Percentiles rank a stretch among this genome's conserved stretches.
These are phyloP conservation scores for Cladophialophora immunda DNA, from an alignment of 2,329 filamentous ascomycete genomes.

Conservation along the genomic window DNA sequence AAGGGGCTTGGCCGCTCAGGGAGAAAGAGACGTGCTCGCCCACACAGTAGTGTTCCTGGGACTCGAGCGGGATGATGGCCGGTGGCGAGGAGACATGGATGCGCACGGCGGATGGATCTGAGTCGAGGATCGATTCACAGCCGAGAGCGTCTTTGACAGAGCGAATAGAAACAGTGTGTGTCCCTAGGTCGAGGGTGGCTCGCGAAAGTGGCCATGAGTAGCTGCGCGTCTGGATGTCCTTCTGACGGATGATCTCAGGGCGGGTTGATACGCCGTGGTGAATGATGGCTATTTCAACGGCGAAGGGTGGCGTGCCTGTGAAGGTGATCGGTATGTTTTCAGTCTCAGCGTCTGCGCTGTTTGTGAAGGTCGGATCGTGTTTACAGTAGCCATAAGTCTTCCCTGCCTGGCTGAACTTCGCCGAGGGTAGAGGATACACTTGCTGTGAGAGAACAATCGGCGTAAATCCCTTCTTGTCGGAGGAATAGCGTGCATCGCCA, in stretches of 20 bases:
- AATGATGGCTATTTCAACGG: conserved; percentile 90
- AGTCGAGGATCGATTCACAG: conserved; percentile 80
- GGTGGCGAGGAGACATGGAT: conserved; percentile 94
- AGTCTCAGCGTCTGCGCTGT: conserved; percentile 69
- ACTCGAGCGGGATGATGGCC: conserved; percentile 86
- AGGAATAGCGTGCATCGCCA: conserved; percentile 85
- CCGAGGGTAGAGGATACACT: conserved; percentile 83
- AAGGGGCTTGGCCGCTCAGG: conserved; percentile 87
- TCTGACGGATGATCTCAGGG: conserved; percentile 81
- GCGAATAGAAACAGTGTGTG: conserved; percentile 86
- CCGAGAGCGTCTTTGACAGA: conserved; percentile 87
- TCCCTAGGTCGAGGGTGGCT: conserved; percentile 83
- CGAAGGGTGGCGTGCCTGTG: conserved; percentile 85
- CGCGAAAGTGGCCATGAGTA: conserved; percentile 87
- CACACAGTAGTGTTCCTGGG: conserved; percentile 88
- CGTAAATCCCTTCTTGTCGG: conserved; percentile 70
- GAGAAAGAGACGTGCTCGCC: conserved; percentile 94
- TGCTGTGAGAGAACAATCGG: conserved; percentile 79
- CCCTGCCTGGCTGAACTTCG: conserved; percentile 82
- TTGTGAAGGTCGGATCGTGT: conserved; percentile 53
- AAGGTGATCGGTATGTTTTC: conserved; percentile 89
- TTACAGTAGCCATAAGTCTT: conserved; percentile 97
- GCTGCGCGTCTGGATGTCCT: conserved; percentile 76
- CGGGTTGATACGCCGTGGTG: conserved; percentile 78
- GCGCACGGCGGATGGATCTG: conserved; percentile 78